Conservation (phyloP, 441 rosid species). For the Populus hybrid region DNA sequence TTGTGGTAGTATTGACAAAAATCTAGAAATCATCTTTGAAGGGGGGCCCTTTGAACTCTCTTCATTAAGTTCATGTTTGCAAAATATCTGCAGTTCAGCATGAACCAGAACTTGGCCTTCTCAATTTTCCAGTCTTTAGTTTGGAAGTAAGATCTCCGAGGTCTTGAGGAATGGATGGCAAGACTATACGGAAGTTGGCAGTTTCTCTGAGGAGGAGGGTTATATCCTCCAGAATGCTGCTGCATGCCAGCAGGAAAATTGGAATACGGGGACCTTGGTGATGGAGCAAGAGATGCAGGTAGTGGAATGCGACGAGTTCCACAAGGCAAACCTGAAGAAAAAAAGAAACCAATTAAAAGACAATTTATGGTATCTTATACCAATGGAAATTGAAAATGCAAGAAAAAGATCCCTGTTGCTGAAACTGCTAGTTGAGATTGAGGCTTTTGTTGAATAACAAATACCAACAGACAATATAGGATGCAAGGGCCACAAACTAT, state of each 20-base stretch:
- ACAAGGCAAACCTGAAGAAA: conserved; percentile 17
- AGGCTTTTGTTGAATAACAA: too few relatives aligned
- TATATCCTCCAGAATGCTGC: conserved; percentile 10
- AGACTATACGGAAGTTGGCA: conserved; percentile 2
- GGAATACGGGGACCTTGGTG: conserved; percentile 1
- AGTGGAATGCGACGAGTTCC: neutral
- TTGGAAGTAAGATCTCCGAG: neutral
- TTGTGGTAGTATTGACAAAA: neutral
- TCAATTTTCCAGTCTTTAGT: neutral
- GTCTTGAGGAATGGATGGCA: neutral
- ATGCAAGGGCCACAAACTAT: neutral
- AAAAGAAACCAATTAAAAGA: conserved; percentile 4
- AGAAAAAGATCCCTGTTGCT: too few relatives aligned
- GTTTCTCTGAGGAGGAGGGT: conserved; percentile 1
- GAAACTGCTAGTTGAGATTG: too few relatives aligned
- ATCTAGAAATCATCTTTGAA: neutral
- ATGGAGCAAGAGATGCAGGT: neutral
- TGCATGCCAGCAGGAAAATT: conserved; percentile 8
- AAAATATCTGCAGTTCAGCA: neutral
- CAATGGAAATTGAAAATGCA: too few relatives aligned
- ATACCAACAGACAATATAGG: neutral
- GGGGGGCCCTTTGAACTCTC: neutral
- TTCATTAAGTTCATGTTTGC: neutral
- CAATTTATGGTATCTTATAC: neutral
- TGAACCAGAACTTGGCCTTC: neutral